Conservation (phyloP, 208 protist species). For the Leishmania amazonensis region DNA sequence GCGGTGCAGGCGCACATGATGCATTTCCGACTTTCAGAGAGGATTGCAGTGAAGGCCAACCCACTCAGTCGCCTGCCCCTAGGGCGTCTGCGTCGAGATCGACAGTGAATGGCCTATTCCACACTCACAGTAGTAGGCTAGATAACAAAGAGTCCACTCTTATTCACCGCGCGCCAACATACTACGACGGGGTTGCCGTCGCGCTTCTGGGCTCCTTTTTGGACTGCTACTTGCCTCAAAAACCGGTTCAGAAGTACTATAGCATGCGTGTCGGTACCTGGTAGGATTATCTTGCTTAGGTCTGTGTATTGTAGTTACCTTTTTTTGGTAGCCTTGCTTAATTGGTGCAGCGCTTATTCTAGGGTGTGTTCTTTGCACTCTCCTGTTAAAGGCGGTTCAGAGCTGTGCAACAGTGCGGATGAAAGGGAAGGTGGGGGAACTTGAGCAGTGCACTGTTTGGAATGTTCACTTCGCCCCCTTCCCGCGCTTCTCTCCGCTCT, state of each 20-base stretch:
- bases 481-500: neutral
- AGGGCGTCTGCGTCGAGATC: neutral
- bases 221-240: conserved; percentile 83
- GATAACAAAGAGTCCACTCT: neutral
- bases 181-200: conserved; percentile 80
- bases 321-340: neutral
- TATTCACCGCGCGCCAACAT: conserved; percentile 45
- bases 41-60: neutral
- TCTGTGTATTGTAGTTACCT: neutral
- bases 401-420: neutral
- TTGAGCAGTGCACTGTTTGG: neutral
- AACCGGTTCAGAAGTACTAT: conserved; percentile 69
- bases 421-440: neutral
- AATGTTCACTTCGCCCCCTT: neutral
- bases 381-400: neutral
- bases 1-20: neutral
- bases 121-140: neutral
- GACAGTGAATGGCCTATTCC: neutral
- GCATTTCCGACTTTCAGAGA: neutral
- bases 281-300: conserved; percentile 3
- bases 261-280: conserved; percentile 68
- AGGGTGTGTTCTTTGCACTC: neutral
- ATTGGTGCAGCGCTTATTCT: neutral
- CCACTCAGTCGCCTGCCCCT: neutral
- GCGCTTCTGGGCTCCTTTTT: conserved; percentile 80